Base-by-base conservation (phyloP, 2,329 filamentous ascomycete genomes). In the Amesomyces nigricolor region DNA sequence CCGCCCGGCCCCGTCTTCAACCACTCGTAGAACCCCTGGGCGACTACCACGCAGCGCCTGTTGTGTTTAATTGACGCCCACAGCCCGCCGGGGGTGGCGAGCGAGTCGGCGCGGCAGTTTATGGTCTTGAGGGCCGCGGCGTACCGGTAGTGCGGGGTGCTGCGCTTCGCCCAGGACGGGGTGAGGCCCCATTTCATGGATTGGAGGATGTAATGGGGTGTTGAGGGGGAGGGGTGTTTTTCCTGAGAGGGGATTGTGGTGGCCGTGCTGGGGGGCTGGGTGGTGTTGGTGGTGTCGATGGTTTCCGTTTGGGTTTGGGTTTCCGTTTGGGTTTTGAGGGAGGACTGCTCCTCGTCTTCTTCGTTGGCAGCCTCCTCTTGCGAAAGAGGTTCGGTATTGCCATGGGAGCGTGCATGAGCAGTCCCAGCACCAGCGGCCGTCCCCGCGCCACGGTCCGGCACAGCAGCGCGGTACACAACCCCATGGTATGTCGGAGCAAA, bases 21-120 rank as follows among this genome's bases (percentile, higher is more conserved):
- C 94, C 94, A 97, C 71, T 99, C 94, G 66, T 90, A 99, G 71
- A 97, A 99, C 1, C 94, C 94, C 70, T 96, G 87, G 9, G 89
- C 91, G 5, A 96, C 68, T 9, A 97, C 83, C 19, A 97, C 77
- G 68, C 94, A 97, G 30, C 94, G 80, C 72, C 96, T 96, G 63
- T 80, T 82, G 58, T 85, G 83, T 73, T 96, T 96, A 88, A 97
- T 95, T 1, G 81, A 83, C 42, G 82, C 87, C 94, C 94, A 97
- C 85, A 97, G 88, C 10, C 91, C 91, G 5, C 85, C 81, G 8
- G 86, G 79, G 9, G 86, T 81, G 5, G 82, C 77, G 17, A 97
- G 75, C 1, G 89, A 94, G 71, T 97, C 92, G 66, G 92, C 89
- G 3, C 92, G 85, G 69, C 92, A 97, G 72, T 99, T 97, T 71